phyloP scores from a whole-genome alignment of 148 eudicot genomes.

The Persicaria maculosa region DNA sequence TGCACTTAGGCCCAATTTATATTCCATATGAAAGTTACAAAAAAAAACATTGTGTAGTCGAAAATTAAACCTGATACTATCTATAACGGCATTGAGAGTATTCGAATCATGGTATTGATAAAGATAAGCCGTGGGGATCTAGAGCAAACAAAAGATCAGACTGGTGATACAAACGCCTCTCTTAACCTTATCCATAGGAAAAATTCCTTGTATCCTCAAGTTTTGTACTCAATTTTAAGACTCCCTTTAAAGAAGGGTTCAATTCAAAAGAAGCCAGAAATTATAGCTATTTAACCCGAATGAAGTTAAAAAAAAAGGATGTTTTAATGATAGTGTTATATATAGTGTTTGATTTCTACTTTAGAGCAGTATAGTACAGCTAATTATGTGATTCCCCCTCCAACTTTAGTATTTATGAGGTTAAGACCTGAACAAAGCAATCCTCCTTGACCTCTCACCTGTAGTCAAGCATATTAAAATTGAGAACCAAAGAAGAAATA shows the following conservation, averaged over 20 bases:
- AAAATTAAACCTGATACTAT: background rate
- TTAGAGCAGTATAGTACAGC: background rate
- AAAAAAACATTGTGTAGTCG: background rate
- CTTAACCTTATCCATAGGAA: background rate
- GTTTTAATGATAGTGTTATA: background rate
- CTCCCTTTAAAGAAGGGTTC: background rate
- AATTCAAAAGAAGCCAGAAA: background rate
- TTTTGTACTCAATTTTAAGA: background rate
- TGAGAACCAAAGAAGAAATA: conserved; percentile 6
- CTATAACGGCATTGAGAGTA: background rate
- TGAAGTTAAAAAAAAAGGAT: background rate
- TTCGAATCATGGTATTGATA: background rate
- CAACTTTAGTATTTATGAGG: background rate
- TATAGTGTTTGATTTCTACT: background rate
- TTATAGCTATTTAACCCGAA: background rate
- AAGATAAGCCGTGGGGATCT: background rate
- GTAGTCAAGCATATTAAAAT: background rate
- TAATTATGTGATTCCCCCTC: background rate
- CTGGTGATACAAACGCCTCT: background rate
- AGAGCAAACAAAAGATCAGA: background rate
- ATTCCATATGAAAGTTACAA: background rate
- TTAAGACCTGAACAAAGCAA: background rate
- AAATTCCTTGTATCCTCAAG: background rate
- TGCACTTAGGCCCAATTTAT: background rate
- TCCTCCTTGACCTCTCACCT: conserved; percentile 1